phyloP scores from a whole-genome alignment of 768 basidiomycete species.

The Pisolithus marmoratus region DNA sequence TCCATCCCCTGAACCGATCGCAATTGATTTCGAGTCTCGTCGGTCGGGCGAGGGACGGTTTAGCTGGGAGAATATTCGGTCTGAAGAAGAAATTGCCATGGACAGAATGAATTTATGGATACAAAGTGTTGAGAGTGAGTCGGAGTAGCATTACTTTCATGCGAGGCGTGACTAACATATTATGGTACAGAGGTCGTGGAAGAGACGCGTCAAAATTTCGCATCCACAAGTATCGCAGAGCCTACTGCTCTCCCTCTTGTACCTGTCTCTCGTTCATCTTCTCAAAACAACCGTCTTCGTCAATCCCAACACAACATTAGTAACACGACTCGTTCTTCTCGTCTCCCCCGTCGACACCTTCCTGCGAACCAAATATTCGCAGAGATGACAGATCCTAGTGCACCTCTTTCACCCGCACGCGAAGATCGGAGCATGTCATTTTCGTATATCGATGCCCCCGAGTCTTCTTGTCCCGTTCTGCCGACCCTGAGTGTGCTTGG shows the following conservation, averaged over 20 bases:
- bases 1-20: slow-evolving; percentile 22
- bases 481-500: slow-evolving; percentile 16
- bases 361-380: slow-evolving; percentile 69
- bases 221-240: slow-evolving; percentile 39
- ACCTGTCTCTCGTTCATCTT: slow-evolving; percentile 47
- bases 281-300: slow-evolving; percentile 34
- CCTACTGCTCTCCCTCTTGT: slow-evolving; percentile 62
- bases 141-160: background rate
- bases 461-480: slow-evolving; percentile 15
- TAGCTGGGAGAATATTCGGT: slow-evolving; percentile 30
- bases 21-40: slow-evolving; percentile 26
- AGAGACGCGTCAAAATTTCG: slow-evolving; percentile 73
- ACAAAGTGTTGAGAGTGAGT: slow-evolving; percentile 76
- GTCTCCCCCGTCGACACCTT: slow-evolving; percentile 57
- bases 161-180: slow-evolving; percentile 2
- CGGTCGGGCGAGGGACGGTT: slow-evolving; percentile 28
- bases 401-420: slow-evolving; percentile 17
- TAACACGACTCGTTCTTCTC: slow-evolving; percentile 27
- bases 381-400: slow-evolving; percentile 19
- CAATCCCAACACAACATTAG: slow-evolving; percentile 2
- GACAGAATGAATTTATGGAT: slow-evolving; percentile 83
- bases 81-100: slow-evolving; percentile 26
- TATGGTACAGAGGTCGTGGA: slow-evolving; percentile 63
- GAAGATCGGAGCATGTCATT: slow-evolving; percentile 17
- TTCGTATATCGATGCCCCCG: slow-evolving; percentile 15